Base-by-base conservation (phyloP, 2,329 filamentous ascomycete species). In the Venturiaceae sp. region DNA sequence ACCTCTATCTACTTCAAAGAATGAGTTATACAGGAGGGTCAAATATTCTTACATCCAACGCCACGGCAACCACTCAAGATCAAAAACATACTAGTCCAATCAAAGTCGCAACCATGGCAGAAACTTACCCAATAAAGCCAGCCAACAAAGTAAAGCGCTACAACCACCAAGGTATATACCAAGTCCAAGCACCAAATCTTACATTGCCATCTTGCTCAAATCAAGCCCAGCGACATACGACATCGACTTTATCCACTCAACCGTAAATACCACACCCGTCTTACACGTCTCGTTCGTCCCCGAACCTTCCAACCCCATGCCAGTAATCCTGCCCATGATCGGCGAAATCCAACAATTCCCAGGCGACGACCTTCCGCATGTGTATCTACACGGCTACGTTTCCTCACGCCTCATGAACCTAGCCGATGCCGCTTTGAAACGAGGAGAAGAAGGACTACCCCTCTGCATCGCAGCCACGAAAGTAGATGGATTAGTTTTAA, bases 311-410 rank as follows among this genome's bases (percentile, higher is more conserved):
- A 82, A 84, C 57, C 85, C 87, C 1, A 94, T 92, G 67, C 89
- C 90, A 3, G 82, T 83, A 55, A 85, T 86, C 57, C 79, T 95
- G 1, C 90, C 90, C 61, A 92, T 95, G 89, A 88, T 95, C 66
- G 89, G 88, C 55, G 84, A 88, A 65, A 87, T 94, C 80, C 88
- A 84, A 13, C 88, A 84, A 26, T 94, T 86, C 68, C 77, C 78
- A 56, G 70, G 81, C 19, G 77, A 80, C 55, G 84, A 90, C 63
- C 83, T 85, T 0, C 77, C 90, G 5, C 85, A 91, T 60, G 80
- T 87, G 62, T 95, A 95, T 70, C 80, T 95, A 7, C 90, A 95
- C 72, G 90, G 90, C 67, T 95, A 92, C 71, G 85, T 92, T 64
- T 88, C 84, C 60, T 84, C 85, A 0, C 86, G 90, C 7, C 77